A percentile compares a stretch with the other conserved stretches of the same genome.
phyloP scores from a whole-genome alignment of 148 eudicot genomes.

The Selenicereus undatus region DNA sequence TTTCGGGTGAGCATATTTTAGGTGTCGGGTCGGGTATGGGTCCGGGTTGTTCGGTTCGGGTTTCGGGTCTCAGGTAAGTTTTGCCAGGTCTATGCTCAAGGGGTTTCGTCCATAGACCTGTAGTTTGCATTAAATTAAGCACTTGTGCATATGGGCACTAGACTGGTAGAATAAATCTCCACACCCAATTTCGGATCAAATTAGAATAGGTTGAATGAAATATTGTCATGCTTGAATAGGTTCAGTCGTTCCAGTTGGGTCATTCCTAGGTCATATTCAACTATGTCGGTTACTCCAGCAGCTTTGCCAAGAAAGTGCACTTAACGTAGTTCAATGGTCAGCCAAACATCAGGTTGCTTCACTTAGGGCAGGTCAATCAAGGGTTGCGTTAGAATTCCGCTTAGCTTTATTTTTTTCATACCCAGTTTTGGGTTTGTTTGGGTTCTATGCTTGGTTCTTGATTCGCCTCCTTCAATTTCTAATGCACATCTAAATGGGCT shows the following conservation, averaged over 20 bases:
- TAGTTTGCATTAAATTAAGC: neutral
- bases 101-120: neutral
- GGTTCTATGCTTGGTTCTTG: slow-evolving; percentile 11
- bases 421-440: slow-evolving; percentile 6
- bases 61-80: too few relatives aligned
- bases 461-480: neutral
- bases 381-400: neutral
- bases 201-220: neutral
- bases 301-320: neutral
- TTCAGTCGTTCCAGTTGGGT: too few relatives aligned
- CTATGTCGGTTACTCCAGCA: neutral
- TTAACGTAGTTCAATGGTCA: neutral
- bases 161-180: neutral
- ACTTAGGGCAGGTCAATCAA: neutral
- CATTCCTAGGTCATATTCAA: neutral
- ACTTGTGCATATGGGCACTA: neutral
- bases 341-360: neutral
- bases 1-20: too few relatives aligned
- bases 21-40: too few relatives aligned
- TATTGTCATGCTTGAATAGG: neutral
- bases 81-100: too few relatives aligned
- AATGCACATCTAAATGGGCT: too few relatives aligned
- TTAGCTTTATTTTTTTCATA: neutral
- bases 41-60: too few relatives aligned
- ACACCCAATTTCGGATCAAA: neutral